Evolutionary conservation across 257 asterid genomes (phyloP).

Genomic region (Avicennia marina): DNA sequence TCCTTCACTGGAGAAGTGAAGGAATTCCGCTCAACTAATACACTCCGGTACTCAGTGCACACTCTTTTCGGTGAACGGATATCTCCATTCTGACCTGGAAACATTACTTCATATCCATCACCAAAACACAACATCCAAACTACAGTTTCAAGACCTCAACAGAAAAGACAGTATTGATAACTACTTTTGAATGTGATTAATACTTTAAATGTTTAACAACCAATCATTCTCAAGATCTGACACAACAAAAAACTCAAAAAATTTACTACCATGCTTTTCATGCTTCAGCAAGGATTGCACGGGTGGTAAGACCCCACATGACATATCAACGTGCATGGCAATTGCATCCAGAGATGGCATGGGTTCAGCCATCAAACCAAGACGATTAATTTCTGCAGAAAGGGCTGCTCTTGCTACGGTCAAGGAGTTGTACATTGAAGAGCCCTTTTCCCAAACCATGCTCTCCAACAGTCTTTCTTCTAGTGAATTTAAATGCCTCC

Average conservation of each 20-base stretch:
- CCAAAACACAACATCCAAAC: constrained; percentile 11
- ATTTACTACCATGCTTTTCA: constrained; percentile 64
- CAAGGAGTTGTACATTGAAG: constrained; percentile 96
- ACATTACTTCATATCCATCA: constrained; percentile 18
- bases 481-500: constrained; percentile 88
- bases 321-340: constrained; percentile 68
- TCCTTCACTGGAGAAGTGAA: constrained; percentile 97
- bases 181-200: too few relatives aligned
- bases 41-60: constrained; percentile 77
- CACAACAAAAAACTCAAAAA: constrained; percentile 4
- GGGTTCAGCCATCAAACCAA: constrained; percentile 91
- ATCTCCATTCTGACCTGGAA: constrained; percentile 78
- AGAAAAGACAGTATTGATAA: too few relatives aligned
- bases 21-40: constrained; percentile 85
- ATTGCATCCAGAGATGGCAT: constrained; percentile 98
- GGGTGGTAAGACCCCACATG: constrained; percentile 44
- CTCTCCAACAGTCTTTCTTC: constrained; percentile 95
- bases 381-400: constrained; percentile 78
- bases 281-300: constrained; percentile 46
- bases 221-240: neutral
- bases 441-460: constrained; percentile 99
- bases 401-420: constrained; percentile 78
- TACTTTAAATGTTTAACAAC: constrained; percentile 1
- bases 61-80: constrained; percentile 83
- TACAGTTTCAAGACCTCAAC: neutral